Percentiles rank a stretch among this genome's conserved stretches.
Conservation (phyloP, 495 filamentous ascomycete species). For the Glonium stellatum region DNA sequence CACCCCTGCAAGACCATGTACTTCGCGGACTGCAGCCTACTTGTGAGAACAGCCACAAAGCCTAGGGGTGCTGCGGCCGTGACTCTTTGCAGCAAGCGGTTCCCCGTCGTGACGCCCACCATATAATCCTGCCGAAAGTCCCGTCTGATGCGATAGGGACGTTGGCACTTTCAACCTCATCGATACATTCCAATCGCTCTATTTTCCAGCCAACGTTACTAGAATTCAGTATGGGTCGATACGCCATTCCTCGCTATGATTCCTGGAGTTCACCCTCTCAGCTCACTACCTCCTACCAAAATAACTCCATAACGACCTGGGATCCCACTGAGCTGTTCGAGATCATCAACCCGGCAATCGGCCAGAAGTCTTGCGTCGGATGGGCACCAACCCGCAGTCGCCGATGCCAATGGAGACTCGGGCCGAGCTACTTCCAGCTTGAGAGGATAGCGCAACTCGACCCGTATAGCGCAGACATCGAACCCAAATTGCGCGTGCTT, state of each 20-base stretch:
- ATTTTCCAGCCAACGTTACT: too few species aligned
- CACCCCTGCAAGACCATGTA: too few species aligned
- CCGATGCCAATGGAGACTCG: slow-evolving; percentile 1
- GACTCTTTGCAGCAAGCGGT: too few species aligned
- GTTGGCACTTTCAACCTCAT: too few species aligned
- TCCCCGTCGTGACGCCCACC: too few species aligned
- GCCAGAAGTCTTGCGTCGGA: slow-evolving; percentile 5
- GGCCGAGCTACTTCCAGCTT: not conserved
- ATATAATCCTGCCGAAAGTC: too few species aligned
- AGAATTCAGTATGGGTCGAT: not conserved
- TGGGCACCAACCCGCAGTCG: slow-evolving; percentile 2
- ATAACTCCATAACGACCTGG: not conserved
- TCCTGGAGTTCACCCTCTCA: not conserved
- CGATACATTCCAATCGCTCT: too few species aligned
- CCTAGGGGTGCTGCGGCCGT: too few species aligned
- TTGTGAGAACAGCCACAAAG: too few species aligned
- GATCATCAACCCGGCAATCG: slow-evolving; percentile 4
- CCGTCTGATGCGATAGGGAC: too few species aligned
- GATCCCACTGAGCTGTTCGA: not conserved
- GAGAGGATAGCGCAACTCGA: not conserved
- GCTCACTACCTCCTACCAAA: not conserved
- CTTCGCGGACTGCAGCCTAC: too few species aligned
- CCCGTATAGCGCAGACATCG: not conserved
- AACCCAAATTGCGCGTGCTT: not conserved
- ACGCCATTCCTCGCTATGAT: not conserved